These are phyloP conservation scores for Onygenales sp. DNA, from an alignment of 2,329 filamentous ascomycete genomes.

Conservation along the genomic window DNA sequence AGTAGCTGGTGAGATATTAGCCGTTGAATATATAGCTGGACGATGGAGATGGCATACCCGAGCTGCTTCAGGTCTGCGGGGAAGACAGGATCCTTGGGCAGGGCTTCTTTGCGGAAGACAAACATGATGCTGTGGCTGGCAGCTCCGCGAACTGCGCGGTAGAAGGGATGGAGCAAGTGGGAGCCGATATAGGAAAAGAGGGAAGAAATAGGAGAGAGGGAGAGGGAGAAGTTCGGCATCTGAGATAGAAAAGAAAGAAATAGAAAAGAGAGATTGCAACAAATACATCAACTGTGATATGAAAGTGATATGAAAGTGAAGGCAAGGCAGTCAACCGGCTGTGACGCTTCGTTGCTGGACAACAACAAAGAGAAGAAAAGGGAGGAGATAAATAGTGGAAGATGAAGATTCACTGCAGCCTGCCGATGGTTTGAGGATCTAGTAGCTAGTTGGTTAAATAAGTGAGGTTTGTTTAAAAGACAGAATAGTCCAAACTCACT, in stretches of 20 bases:
- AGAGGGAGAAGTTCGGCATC: not conserved
- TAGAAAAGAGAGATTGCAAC: not conserved
- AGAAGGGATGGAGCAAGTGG: not conserved
- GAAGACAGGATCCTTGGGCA: slow-evolving; percentile 63
- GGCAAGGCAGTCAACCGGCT: not conserved
- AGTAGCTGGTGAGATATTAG: slow-evolving; percentile 50
- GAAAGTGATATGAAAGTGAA: not conserved
- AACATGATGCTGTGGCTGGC: slow-evolving; percentile 53
- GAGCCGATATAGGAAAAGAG: not conserved
- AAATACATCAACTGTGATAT: not conserved
- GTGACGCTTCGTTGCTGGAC: too few relatives aligned
- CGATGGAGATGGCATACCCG: slow-evolving; percentile 45
- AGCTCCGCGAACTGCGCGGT: not conserved
- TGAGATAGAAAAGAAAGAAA: not conserved
- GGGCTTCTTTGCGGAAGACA: slow-evolving; percentile 55
- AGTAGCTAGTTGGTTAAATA: not conserved
- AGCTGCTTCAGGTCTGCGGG: slow-evolving; percentile 57
- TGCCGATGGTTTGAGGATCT: not conserved
- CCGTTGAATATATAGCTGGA: not conserved
- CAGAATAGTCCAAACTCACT: too few relatives aligned
- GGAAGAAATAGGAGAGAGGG: not conserved
- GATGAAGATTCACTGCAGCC: not conserved
- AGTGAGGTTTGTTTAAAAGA: too few relatives aligned
- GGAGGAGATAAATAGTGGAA: not conserved
- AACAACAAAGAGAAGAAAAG: not conserved